A percentile compares a stretch with the other conserved stretches of the same genome.
Conservation (phyloP, 768 basidiomycete genomes). For the Agaricus blazei region DNA sequence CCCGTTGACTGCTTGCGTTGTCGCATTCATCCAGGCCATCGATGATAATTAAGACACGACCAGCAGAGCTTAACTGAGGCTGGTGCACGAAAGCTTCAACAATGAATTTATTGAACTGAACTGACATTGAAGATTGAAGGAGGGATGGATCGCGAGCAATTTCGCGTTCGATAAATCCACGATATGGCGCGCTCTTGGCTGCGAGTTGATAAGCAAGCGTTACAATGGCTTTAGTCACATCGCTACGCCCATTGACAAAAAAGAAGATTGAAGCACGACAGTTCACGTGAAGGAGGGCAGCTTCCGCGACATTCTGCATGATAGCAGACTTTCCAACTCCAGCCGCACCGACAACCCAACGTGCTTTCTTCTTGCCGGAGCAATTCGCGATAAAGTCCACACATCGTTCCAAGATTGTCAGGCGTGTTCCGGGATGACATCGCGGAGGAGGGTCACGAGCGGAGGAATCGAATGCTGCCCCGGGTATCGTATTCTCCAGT, state of each 20-base stretch:
- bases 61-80: background rate
- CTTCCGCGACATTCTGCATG: background rate
- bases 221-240: background rate
- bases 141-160: conserved; percentile 10
- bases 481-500: too few relatives aligned
- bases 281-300: too few relatives aligned
- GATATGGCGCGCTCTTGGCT: background rate
- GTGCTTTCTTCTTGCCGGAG: too few relatives aligned
- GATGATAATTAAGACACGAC: background rate
- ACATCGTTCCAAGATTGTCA: too few relatives aligned
- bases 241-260: background rate
- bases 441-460: too few relatives aligned
- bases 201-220: conserved; percentile 20
- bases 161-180: conserved; percentile 4
- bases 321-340: background rate
- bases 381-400: too few relatives aligned
- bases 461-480: too few relatives aligned
- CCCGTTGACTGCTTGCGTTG: background rate
- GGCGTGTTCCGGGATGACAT: too few relatives aligned
- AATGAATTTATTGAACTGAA: conserved; percentile 14
- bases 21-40: conserved; percentile 1
- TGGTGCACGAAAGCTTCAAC: conserved; percentile 9
- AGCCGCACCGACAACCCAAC: too few relatives aligned
- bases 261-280: background rate
- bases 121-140: conserved; percentile 2